A percentile compares a stretch with the other conserved stretches of the same genome.
Conservation (phyloP, 2,329 filamentous ascomycete species). For the Fusarium nygamai region DNA sequence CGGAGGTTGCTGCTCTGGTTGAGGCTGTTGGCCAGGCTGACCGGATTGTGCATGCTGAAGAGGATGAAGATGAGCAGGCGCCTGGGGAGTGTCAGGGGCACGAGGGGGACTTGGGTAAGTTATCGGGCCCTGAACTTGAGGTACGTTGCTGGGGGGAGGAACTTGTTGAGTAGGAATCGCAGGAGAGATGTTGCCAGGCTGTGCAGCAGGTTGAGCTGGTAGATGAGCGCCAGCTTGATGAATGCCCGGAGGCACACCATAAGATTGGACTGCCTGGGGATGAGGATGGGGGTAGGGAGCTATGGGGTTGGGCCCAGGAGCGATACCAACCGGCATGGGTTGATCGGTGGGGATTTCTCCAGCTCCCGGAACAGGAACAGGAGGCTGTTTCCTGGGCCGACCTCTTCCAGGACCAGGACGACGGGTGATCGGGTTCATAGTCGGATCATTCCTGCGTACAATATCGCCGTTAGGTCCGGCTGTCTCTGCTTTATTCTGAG, state of each 20-base stretch:
- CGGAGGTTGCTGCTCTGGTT: slow-evolving; percentile 14
- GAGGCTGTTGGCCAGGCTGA: slow-evolving; percentile 3
- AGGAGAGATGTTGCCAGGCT: background rate
- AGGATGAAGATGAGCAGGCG: slow-evolving; percentile 36
- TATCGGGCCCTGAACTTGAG: background rate
- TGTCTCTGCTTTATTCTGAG: slow-evolving; percentile 63
- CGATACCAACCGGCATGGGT: slow-evolving; percentile 2
- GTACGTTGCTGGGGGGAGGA: background rate
- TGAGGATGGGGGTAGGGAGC: slow-evolving; percentile 9
- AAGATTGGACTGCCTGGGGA: slow-evolving; percentile 5
- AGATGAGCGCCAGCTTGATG: background rate
- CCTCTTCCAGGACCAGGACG: slow-evolving; percentile 68
- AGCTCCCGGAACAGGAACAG: slow-evolving; percentile 21
- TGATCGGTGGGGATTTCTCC: slow-evolving; percentile 19
- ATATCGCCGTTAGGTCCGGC: slow-evolving; percentile 49
- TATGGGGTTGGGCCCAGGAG: slow-evolving; percentile 1
- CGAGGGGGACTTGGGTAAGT: slow-evolving; percentile 38
- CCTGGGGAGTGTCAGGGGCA: slow-evolving; percentile 20
- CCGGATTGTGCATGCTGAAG: slow-evolving; percentile 25
- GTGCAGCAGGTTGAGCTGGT: background rate
- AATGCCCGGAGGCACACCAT: background rate
- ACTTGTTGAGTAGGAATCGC: background rate
- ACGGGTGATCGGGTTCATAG: slow-evolving; percentile 67
- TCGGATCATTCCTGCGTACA: slow-evolving; percentile 59
- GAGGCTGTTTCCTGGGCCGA: slow-evolving; percentile 60